Conservation (phyloP, 192 early-diverging fungal species). For the Haplosporangium gracile region DNA sequence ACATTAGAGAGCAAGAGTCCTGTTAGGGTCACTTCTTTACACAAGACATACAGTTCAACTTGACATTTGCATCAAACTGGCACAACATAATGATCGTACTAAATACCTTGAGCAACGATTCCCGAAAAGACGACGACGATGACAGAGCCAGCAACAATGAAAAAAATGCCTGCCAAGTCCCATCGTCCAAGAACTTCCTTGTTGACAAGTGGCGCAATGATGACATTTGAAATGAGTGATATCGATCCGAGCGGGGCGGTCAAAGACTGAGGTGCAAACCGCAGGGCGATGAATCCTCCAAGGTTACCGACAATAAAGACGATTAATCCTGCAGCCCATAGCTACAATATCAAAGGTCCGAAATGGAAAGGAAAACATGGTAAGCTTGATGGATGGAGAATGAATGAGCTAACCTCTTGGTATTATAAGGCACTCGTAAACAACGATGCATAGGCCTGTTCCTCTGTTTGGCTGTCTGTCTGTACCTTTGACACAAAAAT, state of each 20-base stretch:
- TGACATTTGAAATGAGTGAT: slow-evolving; percentile 84
- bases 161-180: slow-evolving; percentile 78
- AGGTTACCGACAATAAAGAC: slow-evolving; percentile 82
- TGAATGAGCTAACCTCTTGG: neutral
- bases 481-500: slow-evolving; percentile 57
- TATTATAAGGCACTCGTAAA: neutral
- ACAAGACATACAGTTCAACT: neutral
- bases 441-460: neutral
- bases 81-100: neutral
- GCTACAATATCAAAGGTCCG: slow-evolving; percentile 19
- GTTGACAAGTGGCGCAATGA: slow-evolving; percentile 83
- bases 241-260: slow-evolving; percentile 84
- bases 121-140: slow-evolving; percentile 80
- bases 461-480: neutral
- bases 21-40: neutral
- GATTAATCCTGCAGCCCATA: slow-evolving; percentile 77
- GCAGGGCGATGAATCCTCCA: slow-evolving; percentile 78
- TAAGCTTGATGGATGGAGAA: neutral
- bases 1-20: neutral
- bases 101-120: slow-evolving; percentile 60
- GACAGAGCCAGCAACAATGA: slow-evolving; percentile 82
- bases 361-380: neutral
- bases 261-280: slow-evolving; percentile 87
- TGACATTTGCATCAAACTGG: too few relatives aligned
- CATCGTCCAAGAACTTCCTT: slow-evolving; percentile 74